Evolutionary conservation across 1,139 yeast genomes (phyloP).

Genomic region (Candida dubliniensis): DNA sequence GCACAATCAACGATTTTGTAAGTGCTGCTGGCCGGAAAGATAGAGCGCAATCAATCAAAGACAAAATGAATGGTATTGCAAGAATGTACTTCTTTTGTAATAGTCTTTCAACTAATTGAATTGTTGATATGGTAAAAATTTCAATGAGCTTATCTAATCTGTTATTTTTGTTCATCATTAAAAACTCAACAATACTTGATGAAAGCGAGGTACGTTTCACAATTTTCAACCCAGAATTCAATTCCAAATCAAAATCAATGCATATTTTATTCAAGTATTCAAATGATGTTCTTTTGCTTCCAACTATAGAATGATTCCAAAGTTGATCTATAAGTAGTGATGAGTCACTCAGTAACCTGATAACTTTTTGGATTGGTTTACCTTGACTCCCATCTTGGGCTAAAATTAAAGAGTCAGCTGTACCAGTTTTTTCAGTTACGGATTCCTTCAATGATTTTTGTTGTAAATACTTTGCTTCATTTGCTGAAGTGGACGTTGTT

Average conservation of each 20-base stretch:
- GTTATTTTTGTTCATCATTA: conserved; percentile 41
- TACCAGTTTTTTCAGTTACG: too few species aligned
- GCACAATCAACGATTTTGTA: conserved; percentile 26
- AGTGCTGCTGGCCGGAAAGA: conserved; percentile 61
- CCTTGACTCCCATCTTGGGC: background rate
- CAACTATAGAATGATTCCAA: conserved; percentile 47
- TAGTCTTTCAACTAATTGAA: conserved; percentile 30
- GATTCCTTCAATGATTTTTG: too few species aligned
- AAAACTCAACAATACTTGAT: conserved; percentile 31
- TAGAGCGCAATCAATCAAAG: conserved; percentile 53
- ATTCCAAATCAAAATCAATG: conserved; percentile 33
- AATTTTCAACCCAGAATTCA: conserved; percentile 31
- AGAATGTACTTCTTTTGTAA: conserved; percentile 26
- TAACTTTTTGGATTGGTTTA: conserved; percentile 17
- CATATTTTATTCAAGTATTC: conserved; percentile 50
- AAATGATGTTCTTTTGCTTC: conserved; percentile 49
- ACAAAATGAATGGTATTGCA: conserved; percentile 55
- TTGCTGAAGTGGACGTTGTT: background rate
- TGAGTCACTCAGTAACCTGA: conserved; percentile 36
- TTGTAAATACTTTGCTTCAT: background rate
- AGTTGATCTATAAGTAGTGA: conserved; percentile 36
- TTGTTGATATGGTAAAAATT: conserved; percentile 42
- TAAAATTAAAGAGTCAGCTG: background rate
- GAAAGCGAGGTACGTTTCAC: conserved; percentile 32
- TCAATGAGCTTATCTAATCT: conserved; percentile 46